These are phyloP conservation scores for Malassezia psittaci DNA, from an alignment of 1,284 basidiomycete genomes.

Conservation along the genomic window DNA sequence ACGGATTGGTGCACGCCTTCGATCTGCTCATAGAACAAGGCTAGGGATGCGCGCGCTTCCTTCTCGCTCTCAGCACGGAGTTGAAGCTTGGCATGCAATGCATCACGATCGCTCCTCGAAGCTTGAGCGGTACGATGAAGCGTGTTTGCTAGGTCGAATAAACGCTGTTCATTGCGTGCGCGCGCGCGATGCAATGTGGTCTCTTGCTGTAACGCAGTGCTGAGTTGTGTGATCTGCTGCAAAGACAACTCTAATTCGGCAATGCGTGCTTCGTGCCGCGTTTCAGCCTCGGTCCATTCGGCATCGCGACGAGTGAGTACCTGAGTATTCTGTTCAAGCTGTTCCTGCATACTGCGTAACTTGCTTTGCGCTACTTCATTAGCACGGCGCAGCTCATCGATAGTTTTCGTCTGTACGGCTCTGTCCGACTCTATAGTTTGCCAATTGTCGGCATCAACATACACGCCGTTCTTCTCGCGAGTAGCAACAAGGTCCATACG, in stretches of 20 bases:
- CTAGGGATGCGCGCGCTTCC: conserved; percentile 3
- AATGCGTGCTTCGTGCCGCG: conserved; percentile 23
- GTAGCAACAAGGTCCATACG: conserved; percentile 68
- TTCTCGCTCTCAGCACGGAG: conserved; percentile 5
- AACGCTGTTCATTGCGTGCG: conserved; percentile 60
- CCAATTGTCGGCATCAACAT: conserved; percentile 34
- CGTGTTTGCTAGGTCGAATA: conserved; percentile 63
- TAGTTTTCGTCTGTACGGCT: conserved; percentile 23
- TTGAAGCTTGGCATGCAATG: conserved; percentile 68
- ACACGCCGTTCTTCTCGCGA: conserved; percentile 40
- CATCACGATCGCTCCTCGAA: conserved; percentile 62
- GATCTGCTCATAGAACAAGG: not conserved
- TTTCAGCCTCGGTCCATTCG: conserved; percentile 26
- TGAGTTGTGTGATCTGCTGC: conserved; percentile 20
- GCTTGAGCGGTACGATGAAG: conserved; percentile 61
- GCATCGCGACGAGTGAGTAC: conserved; percentile 37
- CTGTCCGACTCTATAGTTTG: conserved; percentile 32
- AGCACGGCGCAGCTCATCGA: conserved; percentile 30
- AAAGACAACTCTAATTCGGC: conserved; percentile 27
- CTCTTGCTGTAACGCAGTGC: conserved; percentile 48
- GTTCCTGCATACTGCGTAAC: conserved; percentile 38
- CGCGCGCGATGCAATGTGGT: conserved; percentile 61
- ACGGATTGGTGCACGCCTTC: not conserved
- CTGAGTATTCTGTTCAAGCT: conserved; percentile 45
- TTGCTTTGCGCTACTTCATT: conserved; percentile 41